Base-by-base conservation (phyloP, 1,284 basidiomycete species). In the Inonotus obliquus region DNA sequence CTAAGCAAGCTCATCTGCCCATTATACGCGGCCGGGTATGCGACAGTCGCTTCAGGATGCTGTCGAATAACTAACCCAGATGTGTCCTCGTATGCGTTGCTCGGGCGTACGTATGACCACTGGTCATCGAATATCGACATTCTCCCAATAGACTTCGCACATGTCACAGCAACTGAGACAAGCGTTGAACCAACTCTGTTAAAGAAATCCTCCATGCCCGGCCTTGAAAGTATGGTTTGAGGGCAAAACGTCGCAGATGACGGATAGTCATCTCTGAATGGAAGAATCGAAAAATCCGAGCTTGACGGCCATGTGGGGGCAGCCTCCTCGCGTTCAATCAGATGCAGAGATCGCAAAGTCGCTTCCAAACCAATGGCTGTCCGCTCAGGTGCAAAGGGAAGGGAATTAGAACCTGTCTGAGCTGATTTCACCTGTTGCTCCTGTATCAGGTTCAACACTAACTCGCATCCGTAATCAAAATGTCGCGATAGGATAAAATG, bases 101-200 rank as follows among this genome's bases (percentile, higher is more conserved):
- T 83, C 39, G 86, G 76, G 17, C 85, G 83, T 4, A 84, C 74
- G 2, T 80, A 69, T 4, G 84, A 81, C 81, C 89, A 92, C 61
- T 91, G 84, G 17, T 96, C 93, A 65, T 95, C 93, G 54, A 95
- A 89, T 39, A 96, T 78, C 14, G 88, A 87, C 82, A 96, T 88
- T 48, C 79, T 77, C 1, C 91, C 91, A 17, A 94, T 83, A 4
- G 82, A 74, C 61, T 86, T 85, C 68, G 84, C 84, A 69, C 87
- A 93, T 5, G 82, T 71, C 9, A 78, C 74, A 0, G 89, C 84
- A 39, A 96, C 81, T 53, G 79, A 78, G 29, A 83, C 81, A 5
- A 94, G 76, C 5, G 84, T 79, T 0, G 83, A 78, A 21, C 85
- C 83, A 65, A 82, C 83, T 19, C 86, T 82, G 38, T 89, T 85